Percentiles rank a stretch among this genome's conserved stretches.
Conservation (phyloP, 306 rosid species). For the Boehmeria nivea region DNA sequence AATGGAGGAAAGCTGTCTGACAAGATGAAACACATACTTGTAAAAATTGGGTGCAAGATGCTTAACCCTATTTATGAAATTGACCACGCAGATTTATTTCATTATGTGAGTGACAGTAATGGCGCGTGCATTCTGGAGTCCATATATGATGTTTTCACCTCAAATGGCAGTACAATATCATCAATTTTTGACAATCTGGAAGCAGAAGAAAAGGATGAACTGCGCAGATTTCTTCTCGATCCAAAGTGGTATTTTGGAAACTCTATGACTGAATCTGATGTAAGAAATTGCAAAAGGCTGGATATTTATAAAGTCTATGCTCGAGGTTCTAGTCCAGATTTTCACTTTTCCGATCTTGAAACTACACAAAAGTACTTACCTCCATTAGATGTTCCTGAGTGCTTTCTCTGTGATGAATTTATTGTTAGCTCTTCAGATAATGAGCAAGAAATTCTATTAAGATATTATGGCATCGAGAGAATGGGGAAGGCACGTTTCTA, state of each 20-base stretch:
- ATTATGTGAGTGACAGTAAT: conserved; percentile 62
- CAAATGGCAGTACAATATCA: conserved; percentile 37
- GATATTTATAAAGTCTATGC: conserved; percentile 70
- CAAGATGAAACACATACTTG: conserved; percentile 48
- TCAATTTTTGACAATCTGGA: conserved; percentile 50
- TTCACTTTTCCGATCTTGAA: conserved; percentile 69
- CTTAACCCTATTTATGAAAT: conserved; percentile 52
- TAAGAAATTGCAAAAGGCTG: conserved; percentile 59
- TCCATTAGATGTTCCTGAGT: conserved; percentile 67
- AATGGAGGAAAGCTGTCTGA: conserved; percentile 56
- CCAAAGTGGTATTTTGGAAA: conserved; percentile 83
- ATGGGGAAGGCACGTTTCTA: conserved; percentile 83
- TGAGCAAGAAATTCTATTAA: conserved; percentile 70
- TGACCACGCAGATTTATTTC: conserved; percentile 62
- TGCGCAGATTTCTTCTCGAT: conserved; percentile 77
- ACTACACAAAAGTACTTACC: conserved; percentile 71
- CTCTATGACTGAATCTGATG: conserved; percentile 48
- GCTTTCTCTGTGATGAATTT: conserved; percentile 69
- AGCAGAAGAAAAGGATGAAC: conserved; percentile 65
- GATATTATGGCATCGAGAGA: conserved; percentile 71
- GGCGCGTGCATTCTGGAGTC: conserved; percentile 70
- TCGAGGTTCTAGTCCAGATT: conserved; percentile 43
- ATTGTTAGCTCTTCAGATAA: conserved; percentile 50
- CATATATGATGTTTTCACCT: conserved; percentile 44
- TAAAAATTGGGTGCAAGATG: conserved; percentile 74